phyloP scores from a whole-genome alignment of 441 rosid genomes.

The Jatropha podagrica region DNA sequence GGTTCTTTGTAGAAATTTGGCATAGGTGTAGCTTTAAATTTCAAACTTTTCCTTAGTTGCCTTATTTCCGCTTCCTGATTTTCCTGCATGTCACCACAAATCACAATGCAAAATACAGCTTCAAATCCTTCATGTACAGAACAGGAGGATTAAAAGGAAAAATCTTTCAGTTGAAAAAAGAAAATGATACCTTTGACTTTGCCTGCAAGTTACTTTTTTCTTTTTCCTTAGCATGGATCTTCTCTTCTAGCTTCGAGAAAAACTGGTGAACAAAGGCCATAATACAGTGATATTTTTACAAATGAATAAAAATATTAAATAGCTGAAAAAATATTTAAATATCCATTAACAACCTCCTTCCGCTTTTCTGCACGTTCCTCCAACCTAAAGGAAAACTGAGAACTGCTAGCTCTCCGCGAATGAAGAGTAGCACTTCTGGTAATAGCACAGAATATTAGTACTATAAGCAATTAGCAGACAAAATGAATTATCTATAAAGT shows the following conservation, averaged over 20 bases:
- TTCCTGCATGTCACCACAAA: constrained; percentile 49
- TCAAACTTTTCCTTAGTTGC: constrained; percentile 84
- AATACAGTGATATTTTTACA: neutral
- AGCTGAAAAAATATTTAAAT: neutral
- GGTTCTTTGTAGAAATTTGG: constrained; percentile 98
- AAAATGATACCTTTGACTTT: constrained; percentile 68
- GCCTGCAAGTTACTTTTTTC: constrained; percentile 78
- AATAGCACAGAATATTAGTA: constrained; percentile 9
- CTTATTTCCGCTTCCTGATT: constrained; percentile 92
- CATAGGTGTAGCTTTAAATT: constrained; percentile 96
- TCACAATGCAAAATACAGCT: neutral
- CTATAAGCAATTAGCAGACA: constrained; percentile 10
- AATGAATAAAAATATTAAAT: neutral
- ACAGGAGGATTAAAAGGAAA: neutral
- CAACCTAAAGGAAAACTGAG: constrained; percentile 90
- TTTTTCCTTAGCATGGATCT: constrained; percentile 82
- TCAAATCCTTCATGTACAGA: neutral
- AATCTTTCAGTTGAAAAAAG: constrained; percentile 4
- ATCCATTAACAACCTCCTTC: constrained; percentile 61
- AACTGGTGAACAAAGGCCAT: constrained; percentile 46
- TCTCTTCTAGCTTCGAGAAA: constrained; percentile 87
- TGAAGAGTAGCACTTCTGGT: constrained; percentile 58
- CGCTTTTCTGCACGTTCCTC: constrained; percentile 95
- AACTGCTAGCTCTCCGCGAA: constrained; percentile 52
- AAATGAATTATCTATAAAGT: neutral